Evolutionary conservation across 257 asterid species (phyloP), one percentile per base, ranked within the genome.

Genomic region (Fraxinus americana): DNA sequence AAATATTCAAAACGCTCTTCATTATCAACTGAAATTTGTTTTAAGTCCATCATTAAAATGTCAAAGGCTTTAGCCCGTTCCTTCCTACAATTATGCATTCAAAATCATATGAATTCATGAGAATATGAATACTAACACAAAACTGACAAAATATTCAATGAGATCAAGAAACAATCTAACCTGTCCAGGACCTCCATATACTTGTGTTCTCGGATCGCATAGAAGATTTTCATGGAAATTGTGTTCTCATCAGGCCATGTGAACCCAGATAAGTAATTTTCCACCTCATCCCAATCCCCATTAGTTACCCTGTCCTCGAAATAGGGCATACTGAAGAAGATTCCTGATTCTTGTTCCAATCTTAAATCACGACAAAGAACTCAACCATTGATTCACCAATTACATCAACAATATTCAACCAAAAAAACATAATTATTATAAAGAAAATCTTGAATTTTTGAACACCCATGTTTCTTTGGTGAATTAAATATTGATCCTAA

Each of bases 1-100:
- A 38, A 38, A 6, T 38, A 38, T 38, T 38, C 43, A 38, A 38
- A 38, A 38, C 43, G 11, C 10, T 38, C 43, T 38, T 38, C 11
- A 38, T 38, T 38, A 38, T 38, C 36, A 34, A 34, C 36, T 2
- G 36, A 34, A 34, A 34, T 34, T 34, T 34, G 36, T 34, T 34
- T 34, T 34, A 34, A 34, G 4, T 3, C 36, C 30, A 29, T 29
- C 11, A 38, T 1, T 38, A 38, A 38, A 38, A 38, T 8, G 43
- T 7, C 10, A 38, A 38, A 38, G 11, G 43, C 11, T 38, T 38
- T 38, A 38, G 43, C 11, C 43, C 11, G 11, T 7, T 8, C 98
- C 23, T 86, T 88, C 91, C 99, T 94, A 82, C 57, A 73, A 43
- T 43, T 43, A 38, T 43, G 45, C 45, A 39, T 39, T 39, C 45